Evolutionary conservation across 2,329 filamentous ascomycete genomes (phyloP).

Genomic region (Aspergillus versicolor): DNA sequence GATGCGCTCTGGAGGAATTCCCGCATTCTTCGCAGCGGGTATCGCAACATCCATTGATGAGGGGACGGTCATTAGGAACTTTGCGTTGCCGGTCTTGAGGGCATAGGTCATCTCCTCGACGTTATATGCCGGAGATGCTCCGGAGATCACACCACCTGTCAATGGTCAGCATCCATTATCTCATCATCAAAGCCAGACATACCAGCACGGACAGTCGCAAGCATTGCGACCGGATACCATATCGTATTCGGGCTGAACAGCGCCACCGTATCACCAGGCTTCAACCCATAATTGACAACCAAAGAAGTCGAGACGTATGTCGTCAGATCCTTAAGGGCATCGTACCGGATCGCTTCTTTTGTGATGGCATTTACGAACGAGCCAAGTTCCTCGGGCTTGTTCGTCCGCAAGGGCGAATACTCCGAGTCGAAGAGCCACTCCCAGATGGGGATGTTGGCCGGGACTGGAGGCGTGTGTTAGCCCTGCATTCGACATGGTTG

Average conservation of each 20-base stretch:
- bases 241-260: constrained; percentile 65
- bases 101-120: constrained; percentile 68
- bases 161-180: background rate
- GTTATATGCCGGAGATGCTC: constrained; percentile 65
- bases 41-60: constrained; percentile 56
- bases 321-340: constrained; percentile 51
- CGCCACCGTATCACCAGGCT: constrained; percentile 56
- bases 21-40: constrained; percentile 55
- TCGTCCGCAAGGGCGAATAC: constrained; percentile 50
- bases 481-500: too few relatives aligned
- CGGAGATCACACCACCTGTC: constrained; percentile 54
- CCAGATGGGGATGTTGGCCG: constrained; percentile 48
- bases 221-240: constrained; percentile 66
- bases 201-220: constrained; percentile 54
- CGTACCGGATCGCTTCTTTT: constrained; percentile 58
- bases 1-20: constrained; percentile 52
- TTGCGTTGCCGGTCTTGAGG: constrained; percentile 57
- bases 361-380: constrained; percentile 56
- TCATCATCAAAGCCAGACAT: background rate
- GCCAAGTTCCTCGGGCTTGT: constrained; percentile 41
- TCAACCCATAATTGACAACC: constrained; percentile 54
- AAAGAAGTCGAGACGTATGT: constrained; percentile 62
- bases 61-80: constrained; percentile 58
- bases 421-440: constrained; percentile 59
- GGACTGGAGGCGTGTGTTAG: constrained; percentile 7